Evolutionary conservation across 148 eudicot genomes (phyloP), one percentile per base, ranked within the genome.

Genomic region (Selenicereus undatus): DNA sequence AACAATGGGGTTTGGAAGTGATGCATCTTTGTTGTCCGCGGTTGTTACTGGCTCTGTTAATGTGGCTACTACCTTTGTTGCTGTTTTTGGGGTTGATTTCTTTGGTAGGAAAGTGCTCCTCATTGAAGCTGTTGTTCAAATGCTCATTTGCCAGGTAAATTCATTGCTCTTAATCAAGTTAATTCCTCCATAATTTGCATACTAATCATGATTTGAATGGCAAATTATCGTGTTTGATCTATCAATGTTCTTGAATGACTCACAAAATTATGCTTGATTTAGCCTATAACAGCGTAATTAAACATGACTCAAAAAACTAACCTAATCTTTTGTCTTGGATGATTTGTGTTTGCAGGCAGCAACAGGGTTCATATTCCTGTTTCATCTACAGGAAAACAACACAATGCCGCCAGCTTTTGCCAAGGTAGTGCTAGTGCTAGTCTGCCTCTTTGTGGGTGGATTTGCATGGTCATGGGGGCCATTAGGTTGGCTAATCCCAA

Each of bases 401-500:
- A 10, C 71, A 66, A 66, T 66, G 71, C 71, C 71, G 13, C 71
- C 71, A 12, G 71, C 12, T 0, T 72, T 71, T 8, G 84, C 89
- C 1, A 75, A 48, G 30, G 7, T 82, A 2, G 81, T 84, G 74
- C 76, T 86, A 1, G 12, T 73, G 5, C 50, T 84, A 13, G 69
- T 85, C 27, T 84, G 89, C 75, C 35, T 83, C 2, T 87, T 82
- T 36, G 89, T 87, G 35, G 27, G 58, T 60, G 83, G 83, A 2
- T 87, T 87, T 36, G 89, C 89, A 0, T 87, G 89, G 89, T 87
- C 89, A 4, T 87, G 89, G 89, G 89, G 89, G 20, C 89, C 89
- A 0, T 36, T 84, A 18, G 89, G 89, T 18, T 87, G 89, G 89
- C 71, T 87, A 21, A 80, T 87, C 36, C 85, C 89, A 0, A 87